These are phyloP conservation scores for Solanum hybrid DNA, from an alignment of 305 asterid genomes.

Conservation along the genomic window DNA sequence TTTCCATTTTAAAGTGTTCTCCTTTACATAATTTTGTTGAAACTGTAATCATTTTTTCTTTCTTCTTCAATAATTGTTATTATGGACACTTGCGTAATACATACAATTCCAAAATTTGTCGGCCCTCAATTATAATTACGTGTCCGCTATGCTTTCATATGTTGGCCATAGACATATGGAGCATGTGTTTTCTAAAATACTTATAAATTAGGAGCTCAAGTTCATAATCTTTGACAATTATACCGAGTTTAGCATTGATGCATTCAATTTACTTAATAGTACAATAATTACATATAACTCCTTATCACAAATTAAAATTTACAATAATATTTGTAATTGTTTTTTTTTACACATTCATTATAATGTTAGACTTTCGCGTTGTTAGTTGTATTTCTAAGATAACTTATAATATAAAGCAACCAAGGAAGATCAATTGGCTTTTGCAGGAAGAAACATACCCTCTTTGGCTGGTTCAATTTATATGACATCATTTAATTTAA, in stretches of 20 bases:
- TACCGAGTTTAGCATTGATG: not conserved
- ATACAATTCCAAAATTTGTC: not conserved
- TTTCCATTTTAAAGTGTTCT: not conserved
- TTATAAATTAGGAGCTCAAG: not conserved
- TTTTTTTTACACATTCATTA: not conserved
- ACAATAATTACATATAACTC: not conserved
- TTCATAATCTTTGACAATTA: not conserved
- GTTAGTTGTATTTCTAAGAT: not conserved
- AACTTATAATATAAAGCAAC: no score
- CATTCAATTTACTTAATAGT: not conserved
- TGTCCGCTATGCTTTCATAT: not conserved
- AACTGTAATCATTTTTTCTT: not conserved
- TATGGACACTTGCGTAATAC: not conserved
- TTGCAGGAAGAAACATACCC: not conserved
- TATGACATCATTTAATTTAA: no score
- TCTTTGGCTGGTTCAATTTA: not conserved
- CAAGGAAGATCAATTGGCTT: not conserved
- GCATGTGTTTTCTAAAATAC: not conserved
- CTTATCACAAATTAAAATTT: not conserved
- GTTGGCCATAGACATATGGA: not conserved
- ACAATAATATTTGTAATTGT: not conserved
- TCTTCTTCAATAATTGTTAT: not conserved
- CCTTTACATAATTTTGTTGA: not conserved
- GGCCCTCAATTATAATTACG: not conserved
- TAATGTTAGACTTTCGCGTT: not conserved